Evolutionary conservation across 352 stramenopile genomes (phyloP), one percentile per base, ranked within the genome.

Genomic region (Poterioochromonas sp.): DNA sequence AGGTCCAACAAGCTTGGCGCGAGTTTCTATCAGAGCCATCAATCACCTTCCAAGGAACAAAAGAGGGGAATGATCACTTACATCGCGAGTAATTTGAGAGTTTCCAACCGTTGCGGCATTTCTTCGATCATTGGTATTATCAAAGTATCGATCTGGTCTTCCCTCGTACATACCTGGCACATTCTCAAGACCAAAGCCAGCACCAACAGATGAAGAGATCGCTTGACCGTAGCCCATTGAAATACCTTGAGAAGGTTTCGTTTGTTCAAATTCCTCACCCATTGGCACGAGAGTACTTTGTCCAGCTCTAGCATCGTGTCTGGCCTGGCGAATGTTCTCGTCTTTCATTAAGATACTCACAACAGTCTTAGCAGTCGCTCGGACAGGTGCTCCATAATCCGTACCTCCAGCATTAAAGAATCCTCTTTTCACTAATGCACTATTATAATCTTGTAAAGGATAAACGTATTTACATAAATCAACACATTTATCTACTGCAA

Each of bases 71-170:
- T n/a, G 29, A 43, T 35, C 15, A 35, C 62, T 76, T 76, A 35
- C 69, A 65, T 64, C 69, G 2, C 69, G 69, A 12, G 43, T 77
- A 11, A 12, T 8, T 77, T 77, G 69, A 41, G 3, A 5, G 73
- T 77, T 65, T 26, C 69, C 51, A 12, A 32, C 5, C 73, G 43
- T 77, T 22, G 29, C 34, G 8, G 11, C 35, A 3, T 60, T 79
- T 29, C 81, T n/a, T 32, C 35, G 51, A 68, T 84, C 81, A 32
- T 49, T 47, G 15, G 54, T 40, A 71, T 83, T 79, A 51, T 84
- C 81, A 68, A 84, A 84, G 80, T 84, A 84, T 32, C 81, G 80
- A 39, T 85, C 80, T 34, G 81, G 81, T 29, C 81, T 54, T 1
- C 81, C 81, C 20, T 84, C 80, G 69, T 84, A 84, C 65, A 84